These are phyloP conservation scores for Talaromyces sp. DNA, from an alignment of 2,329 filamentous ascomycete species.

Conservation along the genomic window DNA sequence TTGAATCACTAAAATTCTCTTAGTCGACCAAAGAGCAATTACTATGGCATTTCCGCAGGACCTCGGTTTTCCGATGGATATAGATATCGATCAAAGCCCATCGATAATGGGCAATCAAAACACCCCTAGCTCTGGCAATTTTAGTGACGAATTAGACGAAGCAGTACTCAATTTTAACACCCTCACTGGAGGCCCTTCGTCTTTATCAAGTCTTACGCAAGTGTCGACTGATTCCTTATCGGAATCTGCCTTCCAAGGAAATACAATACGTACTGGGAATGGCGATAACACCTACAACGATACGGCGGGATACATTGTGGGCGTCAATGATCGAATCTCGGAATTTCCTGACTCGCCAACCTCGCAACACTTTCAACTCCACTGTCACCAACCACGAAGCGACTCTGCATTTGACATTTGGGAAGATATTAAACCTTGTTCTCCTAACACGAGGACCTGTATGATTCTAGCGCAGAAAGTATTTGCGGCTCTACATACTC, in stretches of 20 bases:
- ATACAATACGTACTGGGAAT: not conserved
- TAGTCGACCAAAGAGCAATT: not conserved
- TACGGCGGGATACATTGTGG: not conserved
- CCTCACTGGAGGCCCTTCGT: not conserved
- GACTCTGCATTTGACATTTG: not conserved
- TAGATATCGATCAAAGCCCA: not conserved
- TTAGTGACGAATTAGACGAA: not conserved
- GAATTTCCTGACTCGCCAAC: no score
- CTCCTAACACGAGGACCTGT: not conserved
- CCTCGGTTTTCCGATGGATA: not conserved
- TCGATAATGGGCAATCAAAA: not conserved
- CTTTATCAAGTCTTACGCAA: not conserved
- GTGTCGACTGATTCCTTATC: not conserved
- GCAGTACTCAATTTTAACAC: not conserved
- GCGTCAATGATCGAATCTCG: no score
- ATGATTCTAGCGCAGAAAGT: not conserved
- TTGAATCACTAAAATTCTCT: not conserved
- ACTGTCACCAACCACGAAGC: not conserved
- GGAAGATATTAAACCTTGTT: not conserved
- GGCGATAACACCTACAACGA: not conserved
- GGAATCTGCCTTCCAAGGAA: not conserved
- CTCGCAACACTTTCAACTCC: not conserved
- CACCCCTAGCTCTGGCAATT: not conserved
- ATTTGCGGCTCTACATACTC: not conserved
- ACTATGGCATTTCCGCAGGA: not conserved